Evolutionary conservation across 2,329 filamentous ascomycete species (phyloP), one percentile per base, ranked within the genome.

Genomic region (Ophiostoma sp.): DNA sequence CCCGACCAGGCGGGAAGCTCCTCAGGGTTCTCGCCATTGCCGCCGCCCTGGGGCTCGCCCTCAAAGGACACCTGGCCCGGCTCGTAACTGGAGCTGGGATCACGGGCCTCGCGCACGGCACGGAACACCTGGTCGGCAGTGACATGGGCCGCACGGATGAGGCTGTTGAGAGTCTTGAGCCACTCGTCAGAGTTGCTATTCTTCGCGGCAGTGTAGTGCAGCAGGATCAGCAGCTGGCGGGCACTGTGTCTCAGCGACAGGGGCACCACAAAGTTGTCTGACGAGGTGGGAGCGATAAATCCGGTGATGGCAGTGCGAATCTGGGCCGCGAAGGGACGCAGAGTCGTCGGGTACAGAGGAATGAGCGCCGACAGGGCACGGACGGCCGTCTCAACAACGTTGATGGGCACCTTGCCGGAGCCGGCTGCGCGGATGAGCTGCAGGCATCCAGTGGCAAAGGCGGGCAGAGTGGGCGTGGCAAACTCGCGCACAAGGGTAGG

Each of bases 401-500:
- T 79, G 72, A 77, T 76, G 67, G 83, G 83, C 15, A 79, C 78
- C 73, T 79, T 79, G n/a, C 75, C 74, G 8, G 76, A 73, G 73
- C 81, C 80, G 3, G 76, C 72, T 0, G 81, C 78, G 74, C 87
- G 83, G 76, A 86, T 80, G 64, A 94, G 83, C 75, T 90, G 88
- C 64, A 97, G 79, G 75, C 90, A 93, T 3, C 90, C 84, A 0
- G 87, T 88, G 65, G 94, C 85, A 76, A 94, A 96, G 1, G 85
- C 81, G 1, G 92, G 88, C 27, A 97, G 81, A 3, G 88, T 91
- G 2, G 93, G 93, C 0, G 93, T 96, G 0, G 91, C 94, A 72
- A 97, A 92, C 77, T 97, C 94, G 75, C 94, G 86, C 64, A 94
- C 84, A 69, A 97, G 83, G 10, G 92, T 95, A 72, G 90, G 92